These are phyloP conservation scores for Solanum lycopersicoides DNA, from an alignment of 257 asterid species.

Conservation along the genomic window DNA sequence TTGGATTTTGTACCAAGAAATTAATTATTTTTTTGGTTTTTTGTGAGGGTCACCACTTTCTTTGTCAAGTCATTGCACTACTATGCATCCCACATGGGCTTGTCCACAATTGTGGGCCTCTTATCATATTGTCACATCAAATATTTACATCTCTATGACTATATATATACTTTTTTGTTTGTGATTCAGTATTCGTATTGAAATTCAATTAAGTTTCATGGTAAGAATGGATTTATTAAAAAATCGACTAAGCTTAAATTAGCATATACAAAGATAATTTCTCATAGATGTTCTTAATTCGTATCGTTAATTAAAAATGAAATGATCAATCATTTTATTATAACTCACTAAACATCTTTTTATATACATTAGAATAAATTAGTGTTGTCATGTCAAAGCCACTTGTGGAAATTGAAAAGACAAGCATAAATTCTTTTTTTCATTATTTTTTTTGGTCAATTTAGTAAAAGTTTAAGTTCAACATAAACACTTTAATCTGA, in stretches of 20 bases:
- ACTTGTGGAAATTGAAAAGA: not conserved
- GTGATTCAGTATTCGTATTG: no score
- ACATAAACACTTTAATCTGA: no score
- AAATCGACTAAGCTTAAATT: no score
- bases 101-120: not conserved
- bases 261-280: no score
- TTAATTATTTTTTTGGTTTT: not conserved
- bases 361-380: not conserved
- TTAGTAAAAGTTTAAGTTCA: not conserved
- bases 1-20: not conserved
- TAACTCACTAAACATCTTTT: not conserved
- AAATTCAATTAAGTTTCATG: accelerated
- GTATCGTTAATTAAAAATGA: not conserved
- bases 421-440: not conserved
- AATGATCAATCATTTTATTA: not conserved
- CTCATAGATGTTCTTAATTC: not conserved
- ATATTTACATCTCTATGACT: not conserved
- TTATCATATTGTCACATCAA: not conserved
- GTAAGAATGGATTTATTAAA: no score
- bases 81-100: not conserved
- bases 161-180: no score
- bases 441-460: not conserved
- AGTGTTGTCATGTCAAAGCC: not conserved
- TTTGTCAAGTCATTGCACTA: not conserved
- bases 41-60: not conserved